Base-by-base conservation (phyloP, 2,329 filamentous ascomycete genomes). In the Aspergillus ruber region DNA sequence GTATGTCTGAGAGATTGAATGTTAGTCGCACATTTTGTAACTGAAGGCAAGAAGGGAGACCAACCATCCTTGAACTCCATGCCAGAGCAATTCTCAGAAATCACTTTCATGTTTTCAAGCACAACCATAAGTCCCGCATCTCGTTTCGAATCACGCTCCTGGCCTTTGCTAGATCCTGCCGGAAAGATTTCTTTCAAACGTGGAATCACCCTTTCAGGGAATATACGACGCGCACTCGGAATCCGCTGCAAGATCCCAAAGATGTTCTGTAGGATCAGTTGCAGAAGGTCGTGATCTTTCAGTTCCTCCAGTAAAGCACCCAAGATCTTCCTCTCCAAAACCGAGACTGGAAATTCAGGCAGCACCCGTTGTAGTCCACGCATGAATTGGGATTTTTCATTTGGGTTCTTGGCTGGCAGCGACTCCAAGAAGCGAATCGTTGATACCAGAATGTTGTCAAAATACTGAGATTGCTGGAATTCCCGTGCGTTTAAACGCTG, bases 381-480 rank as follows among this genome's bases (percentile, higher is more conserved):
- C 79, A 98, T 81, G 65, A 98, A 98, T 49, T 90, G 85, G 6
- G 85, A 79, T 66, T 98, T 98, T 63, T 98, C 93, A 52, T 82
- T 87, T 0, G 88, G 79, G 1, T 90, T 95, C 72, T 98, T 98
- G 29, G 88, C 88, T 0, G 93, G 91, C 50, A 98, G 82, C 0
- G 84, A 81, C 59, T 98, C 93, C 21, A 98, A 74, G 62, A 98
- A 98, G 10, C 93, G 87, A 52, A 98, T 95, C 0, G 93, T 96
- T 0, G 90, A 95, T 18, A 98, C 89, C 4, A 98, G 76, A 41
- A 97, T 88, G 61, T 97, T 98, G 69, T 98, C 90, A 64, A 98
- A 98, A 65, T 94, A 98, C 56, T 88, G 84, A 61, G 90, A 94
- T 66, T 96, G 83, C 63, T 98, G 93, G 57, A 98, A 97, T 59